These are phyloP conservation scores for Trichoderma reesei DNA, from an alignment of 495 filamentous ascomycete genomes.

Conservation along the genomic window DNA sequence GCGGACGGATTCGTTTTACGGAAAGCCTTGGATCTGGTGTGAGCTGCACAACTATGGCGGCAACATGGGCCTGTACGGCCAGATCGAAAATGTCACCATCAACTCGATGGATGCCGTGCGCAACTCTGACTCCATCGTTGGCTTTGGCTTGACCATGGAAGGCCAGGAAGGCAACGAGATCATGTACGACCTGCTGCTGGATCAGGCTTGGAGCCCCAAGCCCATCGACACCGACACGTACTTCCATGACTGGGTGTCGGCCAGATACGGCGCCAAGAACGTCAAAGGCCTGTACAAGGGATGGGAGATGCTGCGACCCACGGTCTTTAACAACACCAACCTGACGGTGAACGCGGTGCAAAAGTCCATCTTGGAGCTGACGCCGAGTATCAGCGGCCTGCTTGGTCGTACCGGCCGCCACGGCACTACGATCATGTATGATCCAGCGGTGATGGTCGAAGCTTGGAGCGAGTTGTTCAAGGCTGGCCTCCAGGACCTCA, in stretches of 20 bases:
- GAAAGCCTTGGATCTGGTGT: conserved; percentile 47
- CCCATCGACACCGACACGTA: conserved; percentile 38
- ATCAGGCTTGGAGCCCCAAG: conserved; percentile 38
- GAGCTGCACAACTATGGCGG: conserved; percentile 42
- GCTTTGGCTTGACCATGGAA: conserved; percentile 40
- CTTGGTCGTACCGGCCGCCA: conserved; percentile 32
- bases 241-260: conserved; percentile 38
- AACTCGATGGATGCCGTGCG: conserved; percentile 36
- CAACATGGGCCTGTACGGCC: conserved; percentile 43
- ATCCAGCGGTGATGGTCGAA: conserved; percentile 27
- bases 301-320: conserved; percentile 39
- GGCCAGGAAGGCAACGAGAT: conserved; percentile 49
- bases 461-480: conserved; percentile 34
- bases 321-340: conserved; percentile 45
- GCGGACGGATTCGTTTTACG: conserved; percentile 40
- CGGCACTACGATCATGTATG: conserved; percentile 35
- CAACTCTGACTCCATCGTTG: conserved; percentile 31
- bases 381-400: conserved; percentile 31
- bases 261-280: conserved; percentile 31
- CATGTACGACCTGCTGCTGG: conserved; percentile 41
- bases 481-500: conserved; percentile 25
- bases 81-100: conserved; percentile 39
- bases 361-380: conserved; percentile 39
- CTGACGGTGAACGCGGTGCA: conserved; percentile 31
- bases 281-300: conserved; percentile 28